Percentiles rank a stretch among this genome's conserved stretches.
Conservation (phyloP, 2,329 filamentous ascomycete genomes). For the Diaporthe vaccinii region DNA sequence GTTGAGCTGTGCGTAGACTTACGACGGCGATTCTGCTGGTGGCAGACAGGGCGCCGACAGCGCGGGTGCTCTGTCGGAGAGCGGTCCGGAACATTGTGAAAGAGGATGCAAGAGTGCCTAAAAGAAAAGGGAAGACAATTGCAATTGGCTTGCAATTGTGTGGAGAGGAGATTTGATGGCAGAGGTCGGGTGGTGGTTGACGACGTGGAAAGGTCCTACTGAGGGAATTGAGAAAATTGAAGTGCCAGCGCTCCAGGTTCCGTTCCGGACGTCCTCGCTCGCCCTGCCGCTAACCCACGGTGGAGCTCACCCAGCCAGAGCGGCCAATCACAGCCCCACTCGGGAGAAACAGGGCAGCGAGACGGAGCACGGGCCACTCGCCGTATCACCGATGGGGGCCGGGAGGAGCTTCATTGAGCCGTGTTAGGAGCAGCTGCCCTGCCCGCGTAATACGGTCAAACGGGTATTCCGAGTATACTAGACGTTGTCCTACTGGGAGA, state of each 20-base stretch:
- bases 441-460: constrained; percentile 12
- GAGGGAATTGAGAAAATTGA: constrained; percentile 42
- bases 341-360: constrained; percentile 36
- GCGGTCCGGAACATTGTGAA: constrained; percentile 95
- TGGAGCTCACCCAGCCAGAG: constrained; percentile 33
- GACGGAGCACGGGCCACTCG: constrained; percentile 1
- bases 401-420: constrained; percentile 1
- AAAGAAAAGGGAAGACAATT: constrained; percentile 71
- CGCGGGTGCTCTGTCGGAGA: constrained; percentile 95
- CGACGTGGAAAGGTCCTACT: constrained; percentile 46
- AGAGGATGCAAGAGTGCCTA: constrained; percentile 66
- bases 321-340: constrained; percentile 42
- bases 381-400: neutral
- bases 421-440: neutral
- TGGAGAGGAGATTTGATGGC: constrained; percentile 71
- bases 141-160: constrained; percentile 71
- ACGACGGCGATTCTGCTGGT: constrained; percentile 92
- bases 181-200: constrained; percentile 56
- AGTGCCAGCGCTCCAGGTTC: constrained; percentile 47
- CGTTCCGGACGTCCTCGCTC: constrained; percentile 34
- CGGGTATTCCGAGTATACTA: neutral
- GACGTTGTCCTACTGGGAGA: neutral
- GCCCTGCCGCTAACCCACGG: constrained; percentile 21
- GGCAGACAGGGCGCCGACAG: constrained; percentile 93
- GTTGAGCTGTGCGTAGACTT: constrained; percentile 69